A percentile compares a stretch with the other conserved stretches of the same genome.
Evolutionary conservation across 1,139 yeast genomes (phyloP).

Genomic region (Suhomyces ambrosiae): DNA sequence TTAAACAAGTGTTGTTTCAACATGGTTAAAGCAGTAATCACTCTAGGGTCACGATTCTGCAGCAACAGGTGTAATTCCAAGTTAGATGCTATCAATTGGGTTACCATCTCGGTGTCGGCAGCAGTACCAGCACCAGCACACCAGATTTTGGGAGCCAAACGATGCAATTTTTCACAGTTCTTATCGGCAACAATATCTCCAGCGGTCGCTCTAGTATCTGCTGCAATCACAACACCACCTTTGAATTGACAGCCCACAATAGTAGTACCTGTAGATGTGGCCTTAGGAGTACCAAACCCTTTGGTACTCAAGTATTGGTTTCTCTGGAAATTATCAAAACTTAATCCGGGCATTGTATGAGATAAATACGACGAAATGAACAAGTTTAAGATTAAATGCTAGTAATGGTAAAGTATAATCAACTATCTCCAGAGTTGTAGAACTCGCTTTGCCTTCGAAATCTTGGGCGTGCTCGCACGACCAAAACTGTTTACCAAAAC

Average conservation of each 20-base stretch:
- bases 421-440: slow-evolving; percentile 6
- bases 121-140: slow-evolving; percentile 99
- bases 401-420: not conserved
- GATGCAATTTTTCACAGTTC: slow-evolving; percentile 93
- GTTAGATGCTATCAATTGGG: slow-evolving; percentile 88
- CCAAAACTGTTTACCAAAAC: slow-evolving; percentile 9
- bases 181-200: slow-evolving; percentile 97
- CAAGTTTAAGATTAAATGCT: not conserved
- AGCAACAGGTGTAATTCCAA: slow-evolving; percentile 85
- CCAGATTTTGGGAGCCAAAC: slow-evolving; percentile 93
- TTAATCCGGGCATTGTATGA: slow-evolving; percentile 77
- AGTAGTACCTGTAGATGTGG: slow-evolving; percentile 97
- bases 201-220: slow-evolving; percentile 96
- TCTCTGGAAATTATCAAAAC: slow-evolving; percentile 91
- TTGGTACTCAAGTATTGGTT: slow-evolving; percentile 69
- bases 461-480: slow-evolving; percentile 13
- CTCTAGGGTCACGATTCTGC: slow-evolving; percentile 86
- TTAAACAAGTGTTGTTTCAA: slow-evolving; percentile 93
- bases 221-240: slow-evolving; percentile 96
- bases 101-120: slow-evolving; percentile 98
- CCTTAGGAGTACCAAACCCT: slow-evolving; percentile 79
- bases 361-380: not conserved
- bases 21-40: slow-evolving; percentile 89
- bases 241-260: slow-evolving; percentile 93
- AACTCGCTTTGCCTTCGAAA: slow-evolving; percentile 18